Evolutionary conservation across 164 flowering plant species (phyloP).

Genomic region (Vitis riparia): DNA sequence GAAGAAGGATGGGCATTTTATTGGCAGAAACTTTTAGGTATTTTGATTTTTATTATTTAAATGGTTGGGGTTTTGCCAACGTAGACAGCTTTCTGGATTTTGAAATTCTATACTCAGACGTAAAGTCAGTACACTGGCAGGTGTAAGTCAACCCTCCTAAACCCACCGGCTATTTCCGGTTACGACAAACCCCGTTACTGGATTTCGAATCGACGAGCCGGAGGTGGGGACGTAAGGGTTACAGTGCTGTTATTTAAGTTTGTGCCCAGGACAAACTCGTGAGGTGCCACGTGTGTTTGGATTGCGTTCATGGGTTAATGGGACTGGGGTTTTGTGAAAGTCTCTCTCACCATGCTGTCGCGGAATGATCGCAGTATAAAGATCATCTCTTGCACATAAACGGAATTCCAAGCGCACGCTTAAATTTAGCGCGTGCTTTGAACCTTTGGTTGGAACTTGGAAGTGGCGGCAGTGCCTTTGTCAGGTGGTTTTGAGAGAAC

Average conservation of each 20-base stretch:
- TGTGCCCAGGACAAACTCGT: background rate
- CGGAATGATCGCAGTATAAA: slow-evolving; percentile 15
- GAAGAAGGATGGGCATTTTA: background rate
- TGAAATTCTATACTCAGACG: slow-evolving; percentile 16
- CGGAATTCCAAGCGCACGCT: background rate
- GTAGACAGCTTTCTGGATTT: slow-evolving; percentile 13
- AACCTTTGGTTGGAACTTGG: too few species aligned
- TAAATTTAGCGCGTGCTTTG: too few species aligned
- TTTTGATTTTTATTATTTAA: slow-evolving; percentile 1
- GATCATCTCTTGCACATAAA: background rate
- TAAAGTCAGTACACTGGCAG: slow-evolving; percentile 12
- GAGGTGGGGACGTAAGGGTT: background rate
- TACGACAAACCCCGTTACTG: slow-evolving; percentile 13
- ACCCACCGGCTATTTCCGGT: slow-evolving; percentile 12
- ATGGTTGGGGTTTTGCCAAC: slow-evolving; percentile 22
- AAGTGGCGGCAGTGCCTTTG: too few species aligned
- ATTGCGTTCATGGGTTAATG: slow-evolving; percentile 7
- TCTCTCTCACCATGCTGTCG: slow-evolving; percentile 26
- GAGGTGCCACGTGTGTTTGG: slow-evolving; percentile 17
- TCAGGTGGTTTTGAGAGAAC: too few species aligned
- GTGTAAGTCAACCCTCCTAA: slow-evolving; percentile 9
- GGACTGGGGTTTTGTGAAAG: slow-evolving; percentile 10
- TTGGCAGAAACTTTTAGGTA: background rate
- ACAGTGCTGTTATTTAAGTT: slow-evolving; percentile 5
- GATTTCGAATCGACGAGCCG: slow-evolving; percentile 21